Evolutionary conservation across 2,329 filamentous ascomycete genomes (phyloP).

Genomic region (Monascus ruber): DNA sequence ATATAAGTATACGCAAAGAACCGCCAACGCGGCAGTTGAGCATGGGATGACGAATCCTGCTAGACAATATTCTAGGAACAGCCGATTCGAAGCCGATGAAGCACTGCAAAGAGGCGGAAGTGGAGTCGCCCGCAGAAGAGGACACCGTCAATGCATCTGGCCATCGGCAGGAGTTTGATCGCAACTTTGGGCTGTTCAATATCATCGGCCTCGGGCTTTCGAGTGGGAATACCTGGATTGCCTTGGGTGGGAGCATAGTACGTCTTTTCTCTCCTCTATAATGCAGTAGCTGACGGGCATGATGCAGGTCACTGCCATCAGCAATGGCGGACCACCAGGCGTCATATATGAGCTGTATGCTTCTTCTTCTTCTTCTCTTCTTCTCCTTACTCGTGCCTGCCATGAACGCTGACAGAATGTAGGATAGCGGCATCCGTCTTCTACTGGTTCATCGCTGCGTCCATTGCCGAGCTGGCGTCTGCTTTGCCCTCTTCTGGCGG

Average conservation of each 20-base stretch:
- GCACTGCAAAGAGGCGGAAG: no score
- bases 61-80: no score
- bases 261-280: constrained; percentile 36
- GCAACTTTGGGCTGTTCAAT: constrained; percentile 50
- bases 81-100: no score
- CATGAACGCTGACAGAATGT: not conserved
- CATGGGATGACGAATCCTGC: no score
- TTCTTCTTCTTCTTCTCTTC: not conserved
- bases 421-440: constrained; percentile 37
- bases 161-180: constrained; percentile 50
- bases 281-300: constrained; percentile 1
- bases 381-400: not conserved
- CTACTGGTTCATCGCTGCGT: constrained; percentile 49
- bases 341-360: constrained; percentile 50
- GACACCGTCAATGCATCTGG: constrained; percentile 52
- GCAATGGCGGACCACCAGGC: constrained; percentile 51
- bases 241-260: constrained; percentile 50
- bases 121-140: not conserved
- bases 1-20: no score
- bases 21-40: no score
- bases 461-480: constrained; percentile 49
- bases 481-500: constrained; percentile 51
- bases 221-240: constrained; percentile 55
- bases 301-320: constrained; percentile 38
- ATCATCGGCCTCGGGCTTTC: constrained; percentile 51